Conservation (phyloP, 495 filamentous ascomycete genomes). For the Talaromyces nanjingensis region DNA sequence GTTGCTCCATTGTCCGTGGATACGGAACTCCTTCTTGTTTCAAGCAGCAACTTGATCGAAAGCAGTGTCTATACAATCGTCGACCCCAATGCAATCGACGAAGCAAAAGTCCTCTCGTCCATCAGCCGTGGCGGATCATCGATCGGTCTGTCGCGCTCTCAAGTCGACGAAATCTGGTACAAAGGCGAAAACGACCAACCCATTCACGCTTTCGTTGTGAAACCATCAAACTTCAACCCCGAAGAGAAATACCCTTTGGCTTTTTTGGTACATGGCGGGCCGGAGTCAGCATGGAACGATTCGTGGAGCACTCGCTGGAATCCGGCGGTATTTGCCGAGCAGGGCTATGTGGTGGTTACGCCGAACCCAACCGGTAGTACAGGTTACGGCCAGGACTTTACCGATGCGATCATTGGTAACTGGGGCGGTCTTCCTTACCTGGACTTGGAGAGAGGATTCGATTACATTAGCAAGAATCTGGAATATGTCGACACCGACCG, state of each 20-base stretch:
- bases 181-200: constrained; percentile 51
- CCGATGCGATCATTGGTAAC: constrained; percentile 64
- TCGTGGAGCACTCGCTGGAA: constrained; percentile 89
- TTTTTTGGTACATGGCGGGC: constrained; percentile 83
- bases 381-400: constrained; percentile 74
- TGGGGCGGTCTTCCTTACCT: constrained; percentile 81
- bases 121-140: constrained; percentile 58
- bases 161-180: constrained; percentile 70
- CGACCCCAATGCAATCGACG: constrained; percentile 37
- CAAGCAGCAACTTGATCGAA: constrained; percentile 59
- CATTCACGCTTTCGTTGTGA: constrained; percentile 75
- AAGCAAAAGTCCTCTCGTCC: constrained; percentile 51
- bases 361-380: constrained; percentile 87
- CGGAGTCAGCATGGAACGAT: constrained; percentile 79
- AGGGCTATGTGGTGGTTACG: constrained; percentile 81
- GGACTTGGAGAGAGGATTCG: constrained; percentile 73
- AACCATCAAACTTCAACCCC: constrained; percentile 69
- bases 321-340: constrained; percentile 82
- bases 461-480: constrained; percentile 65
- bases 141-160: constrained; percentile 57
- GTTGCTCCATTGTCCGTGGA: constrained; percentile 43
- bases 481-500: constrained; percentile 66
- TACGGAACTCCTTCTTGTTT: constrained; percentile 52
- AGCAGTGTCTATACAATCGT: constrained; percentile 60
- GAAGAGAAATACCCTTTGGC: constrained; percentile 72